Conservation (phyloP, 495 filamentous ascomycete species). For the Pyronema domesticum region DNA sequence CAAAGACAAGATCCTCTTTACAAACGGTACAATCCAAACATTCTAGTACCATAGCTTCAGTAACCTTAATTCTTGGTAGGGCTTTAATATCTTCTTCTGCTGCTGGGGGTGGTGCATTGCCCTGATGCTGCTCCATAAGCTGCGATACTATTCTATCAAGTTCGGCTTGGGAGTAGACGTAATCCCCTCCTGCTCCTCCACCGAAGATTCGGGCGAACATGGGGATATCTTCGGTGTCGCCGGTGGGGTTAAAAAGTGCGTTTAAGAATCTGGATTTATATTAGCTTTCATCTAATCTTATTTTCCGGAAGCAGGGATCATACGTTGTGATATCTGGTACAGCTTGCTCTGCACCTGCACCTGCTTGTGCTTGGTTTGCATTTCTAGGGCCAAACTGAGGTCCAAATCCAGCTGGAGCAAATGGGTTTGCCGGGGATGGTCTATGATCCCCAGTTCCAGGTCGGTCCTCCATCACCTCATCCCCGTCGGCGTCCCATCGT, state of each 20-base stretch:
- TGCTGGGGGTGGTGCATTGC: constrained; percentile 71
- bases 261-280: constrained; percentile 4
- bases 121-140: constrained; percentile 63
- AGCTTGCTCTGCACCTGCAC: background rate
- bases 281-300: background rate
- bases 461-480: background rate
- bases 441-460: background rate
- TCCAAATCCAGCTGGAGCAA: constrained; percentile 9
- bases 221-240: constrained; percentile 10
- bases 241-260: constrained; percentile 26
- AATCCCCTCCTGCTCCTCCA: constrained; percentile 42
- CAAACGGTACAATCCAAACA: constrained; percentile 75
- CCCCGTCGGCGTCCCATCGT: background rate
- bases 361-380: constrained; percentile 15
- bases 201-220: constrained; percentile 11
- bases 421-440: constrained; percentile 4
- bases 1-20: constrained; percentile 66
- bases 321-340: constrained; percentile 16
- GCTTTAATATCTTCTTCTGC: constrained; percentile 50
- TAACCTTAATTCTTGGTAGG: constrained; percentile 31
- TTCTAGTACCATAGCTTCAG: constrained; percentile 24
- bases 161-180: constrained; percentile 81
- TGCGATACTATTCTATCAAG: constrained; percentile 75
- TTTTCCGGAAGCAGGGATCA: background rate
- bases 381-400: constrained; percentile 16